Evolutionary conservation across 2,329 filamentous ascomycete species (phyloP).

Genomic region (Diaporthe sp.): DNA sequence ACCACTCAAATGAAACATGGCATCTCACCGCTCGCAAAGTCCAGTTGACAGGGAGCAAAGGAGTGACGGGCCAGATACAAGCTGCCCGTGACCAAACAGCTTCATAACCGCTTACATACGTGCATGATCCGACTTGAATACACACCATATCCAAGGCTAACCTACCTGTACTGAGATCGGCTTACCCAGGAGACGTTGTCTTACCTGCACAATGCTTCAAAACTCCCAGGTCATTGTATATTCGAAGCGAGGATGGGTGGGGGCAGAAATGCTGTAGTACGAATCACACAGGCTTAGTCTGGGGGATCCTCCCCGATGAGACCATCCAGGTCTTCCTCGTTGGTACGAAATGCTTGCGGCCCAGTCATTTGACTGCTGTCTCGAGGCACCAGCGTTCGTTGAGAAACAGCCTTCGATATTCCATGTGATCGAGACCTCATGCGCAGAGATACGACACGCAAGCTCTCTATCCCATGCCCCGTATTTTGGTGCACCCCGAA

Average conservation of each 20-base stretch:
- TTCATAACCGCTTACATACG: not conserved
- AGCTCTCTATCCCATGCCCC: not conserved
- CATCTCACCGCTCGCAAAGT: not conserved
- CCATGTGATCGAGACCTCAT: not conserved
- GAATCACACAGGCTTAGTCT: not conserved
- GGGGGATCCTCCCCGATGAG: not conserved
- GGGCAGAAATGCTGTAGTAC: not conserved
- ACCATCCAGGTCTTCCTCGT: not conserved
- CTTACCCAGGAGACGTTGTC: not conserved
- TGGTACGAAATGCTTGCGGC: not conserved
- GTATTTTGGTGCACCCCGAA: not conserved
- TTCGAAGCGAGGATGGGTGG: not conserved
- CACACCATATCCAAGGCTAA: not conserved
- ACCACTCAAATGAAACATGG: not conserved
- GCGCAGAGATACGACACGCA: not conserved
- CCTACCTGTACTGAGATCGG: too few species aligned
- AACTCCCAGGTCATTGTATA: too few species aligned
- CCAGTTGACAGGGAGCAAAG: not conserved
- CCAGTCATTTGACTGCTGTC: not conserved
- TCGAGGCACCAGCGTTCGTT: not conserved
- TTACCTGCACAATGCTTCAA: not conserved
- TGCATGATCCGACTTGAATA: not conserved
- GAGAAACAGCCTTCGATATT: not conserved
- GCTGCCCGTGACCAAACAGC: too few species aligned
- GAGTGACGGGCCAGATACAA: not conserved